phyloP scores from a whole-genome alignment of 805 yeast species.

The Yarrowia bubula region DNA sequence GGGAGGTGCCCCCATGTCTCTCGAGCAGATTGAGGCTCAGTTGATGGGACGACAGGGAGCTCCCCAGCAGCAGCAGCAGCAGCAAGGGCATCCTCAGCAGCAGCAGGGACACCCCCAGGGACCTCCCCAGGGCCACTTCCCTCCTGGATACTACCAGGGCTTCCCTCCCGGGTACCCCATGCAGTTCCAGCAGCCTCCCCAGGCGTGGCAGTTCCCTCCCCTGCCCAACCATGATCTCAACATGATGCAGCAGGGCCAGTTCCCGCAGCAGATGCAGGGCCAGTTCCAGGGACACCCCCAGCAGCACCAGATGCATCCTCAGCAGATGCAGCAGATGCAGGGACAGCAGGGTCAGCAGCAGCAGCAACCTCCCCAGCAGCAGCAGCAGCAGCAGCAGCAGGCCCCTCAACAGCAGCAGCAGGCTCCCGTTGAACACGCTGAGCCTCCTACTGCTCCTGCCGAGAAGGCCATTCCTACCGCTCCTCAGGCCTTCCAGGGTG shows the following conservation, averaged over 20 bases:
- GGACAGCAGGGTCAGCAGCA: constrained; percentile 33
- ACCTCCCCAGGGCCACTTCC: constrained; percentile 40
- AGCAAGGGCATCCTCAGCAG: constrained; percentile 35
- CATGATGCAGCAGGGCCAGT: constrained; percentile 31
- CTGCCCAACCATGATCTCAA: constrained; percentile 19
- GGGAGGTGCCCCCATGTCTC: constrained; percentile 51
- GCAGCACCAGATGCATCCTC: constrained; percentile 36
- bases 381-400: neutral
- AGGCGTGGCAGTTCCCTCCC: constrained; percentile 19
- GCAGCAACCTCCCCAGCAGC: constrained; percentile 29
- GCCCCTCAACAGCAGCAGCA: neutral
- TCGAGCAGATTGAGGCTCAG: constrained; percentile 84
- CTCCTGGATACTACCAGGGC: constrained; percentile 34
- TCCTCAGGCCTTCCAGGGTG: constrained; percentile 11
- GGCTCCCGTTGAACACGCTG: neutral
- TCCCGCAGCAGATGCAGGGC: constrained; percentile 35
- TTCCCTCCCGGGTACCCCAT: constrained; percentile 27
- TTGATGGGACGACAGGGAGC: constrained; percentile 44
- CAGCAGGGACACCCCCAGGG: constrained; percentile 37
- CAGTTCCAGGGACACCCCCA: constrained; percentile 35
- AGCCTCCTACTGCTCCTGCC: neutral
- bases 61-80: constrained; percentile 29
- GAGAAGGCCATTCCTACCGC: constrained; percentile 2
- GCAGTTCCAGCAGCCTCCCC: constrained; percentile 20
- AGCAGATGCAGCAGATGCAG: constrained; percentile 33